Base-by-base conservation (phyloP, 2,329 filamentous ascomycete genomes). In the Knufia petricola region DNA sequence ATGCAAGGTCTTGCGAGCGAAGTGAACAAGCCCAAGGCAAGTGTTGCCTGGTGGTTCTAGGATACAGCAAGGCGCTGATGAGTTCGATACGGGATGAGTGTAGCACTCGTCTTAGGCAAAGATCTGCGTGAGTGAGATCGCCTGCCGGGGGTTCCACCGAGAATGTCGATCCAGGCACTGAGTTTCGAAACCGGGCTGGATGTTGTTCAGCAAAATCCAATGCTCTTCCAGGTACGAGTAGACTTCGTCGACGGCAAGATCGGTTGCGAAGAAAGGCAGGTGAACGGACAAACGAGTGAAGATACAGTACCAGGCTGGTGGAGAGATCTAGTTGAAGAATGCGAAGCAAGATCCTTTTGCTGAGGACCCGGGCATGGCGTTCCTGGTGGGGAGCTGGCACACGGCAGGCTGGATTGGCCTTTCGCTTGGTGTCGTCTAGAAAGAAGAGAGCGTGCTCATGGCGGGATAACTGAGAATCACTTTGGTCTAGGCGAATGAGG, bases 321-420 rank as follows among this genome's bases (percentile, higher is more conserved):
- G 49, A 53, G 52, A 43, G 44, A 28, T 45, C 48, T 50, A 50
- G 52, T 56, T 55, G 46, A 55, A 57, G 56, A 55, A 56, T 52
- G 46, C 52, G 50, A 50, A 52, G 46, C 53, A 50, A 50, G 56
- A 58, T 56, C 52, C 52, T 58, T 55, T 55, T 58, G 53, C 47
- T 54, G 46, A 50, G 52, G 50, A 51, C 51, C 53, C 23, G 50
- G 55, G 58, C 56, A 58, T 59, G 58, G 58, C 58, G 58, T 50
- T 58, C 44, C 53, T 54, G 53, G 58, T 52, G 54, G 54, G 50
- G 54, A 58, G 54, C 54, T 58, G 56, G 55, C 55, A 46, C 54
- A 52, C 56, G 58, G 56, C 53, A 55, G 60, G 59, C 60, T 62
- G 59, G 59, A 60, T 58, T 56, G 59, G 59, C 55, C 60, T 60